Base-by-base conservation (phyloP, 2,329 filamentous ascomycete genomes). In the Alternaria sp. region DNA sequence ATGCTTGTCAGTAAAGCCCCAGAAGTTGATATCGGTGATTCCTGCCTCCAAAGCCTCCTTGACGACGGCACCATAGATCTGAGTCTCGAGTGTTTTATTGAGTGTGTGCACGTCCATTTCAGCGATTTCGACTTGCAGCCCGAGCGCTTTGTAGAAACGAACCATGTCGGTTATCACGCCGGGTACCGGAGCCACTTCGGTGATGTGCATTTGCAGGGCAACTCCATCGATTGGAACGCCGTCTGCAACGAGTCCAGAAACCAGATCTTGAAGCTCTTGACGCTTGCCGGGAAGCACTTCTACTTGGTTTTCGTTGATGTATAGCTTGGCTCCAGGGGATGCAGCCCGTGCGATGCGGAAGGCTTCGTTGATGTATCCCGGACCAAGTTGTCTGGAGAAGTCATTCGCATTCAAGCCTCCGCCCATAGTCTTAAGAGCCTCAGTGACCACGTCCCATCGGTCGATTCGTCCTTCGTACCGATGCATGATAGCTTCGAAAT, bases 1-100 rank as follows among this genome's bases (percentile, higher is more conserved):
- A 39, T 59, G 57, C 44, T 62, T 62, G 28, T 58, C 59, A 24
- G 59, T 59, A 32, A 62, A 62, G 28, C 59, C 59, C 59, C 59
- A 62, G 38, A 59, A 61, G 42, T 36, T 61, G 42, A 61, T 61
- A 20, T 61, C 54, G 2, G 59, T 61, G 42, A 61, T 57, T 36
- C 49, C 54, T 32, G 59, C 48, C n/a, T 43, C 44, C 11, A 61
- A 42, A 28, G 54, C 59, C 49, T 61, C 59, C 22, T 51, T 30
- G 6, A 61, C 14, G 9, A 61, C 54, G 8, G 54, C 48, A 12
- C 39, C 48, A 43, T 57, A 57, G 39, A 57, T 57, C 11, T 57
- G 18, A 24, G 55, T 44, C 39, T 26, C 14, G 39, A 57, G 36
- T 46, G 47, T 51, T 22, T 47, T 9, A 26, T 61, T 51, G 36